Conservation (phyloP, 192 early-diverging fungal species). For the Geranomyces variabilis region DNA sequence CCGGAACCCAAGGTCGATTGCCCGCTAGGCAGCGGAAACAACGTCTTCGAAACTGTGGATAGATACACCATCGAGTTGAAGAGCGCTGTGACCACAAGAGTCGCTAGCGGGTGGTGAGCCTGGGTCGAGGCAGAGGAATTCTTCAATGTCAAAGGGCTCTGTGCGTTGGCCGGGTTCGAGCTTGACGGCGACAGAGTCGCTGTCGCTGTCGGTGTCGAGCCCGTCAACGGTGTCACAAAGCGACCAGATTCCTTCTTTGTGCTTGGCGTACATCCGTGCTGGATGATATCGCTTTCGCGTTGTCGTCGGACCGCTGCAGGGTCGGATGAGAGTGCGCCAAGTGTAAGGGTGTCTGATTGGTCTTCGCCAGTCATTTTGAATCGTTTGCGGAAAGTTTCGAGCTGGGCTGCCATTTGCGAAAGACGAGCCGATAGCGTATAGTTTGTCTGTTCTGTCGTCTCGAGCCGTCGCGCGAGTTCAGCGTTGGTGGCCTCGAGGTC, state of each 20-base stretch:
- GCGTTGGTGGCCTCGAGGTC: slow-evolving; percentile 44
- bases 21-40: slow-evolving; percentile 6
- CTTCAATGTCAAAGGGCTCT: slow-evolving; percentile 21
- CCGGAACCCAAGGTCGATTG: slow-evolving; percentile 23
- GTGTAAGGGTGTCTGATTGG: slow-evolving; percentile 1
- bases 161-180: slow-evolving; percentile 4
- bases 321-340: slow-evolving; percentile 38
- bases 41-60: slow-evolving; percentile 10
- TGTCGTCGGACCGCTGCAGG: slow-evolving; percentile 30
- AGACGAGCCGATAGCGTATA: slow-evolving; percentile 14
- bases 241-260: slow-evolving; percentile 13
- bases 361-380: slow-evolving; percentile 19
- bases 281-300: slow-evolving; percentile 18
- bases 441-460: slow-evolving; percentile 26
- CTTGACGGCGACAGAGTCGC: slow-evolving; percentile 2
- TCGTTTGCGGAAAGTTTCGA: slow-evolving; percentile 25
- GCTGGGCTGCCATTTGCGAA: slow-evolving; percentile 26
- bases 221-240: not conserved
- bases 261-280: slow-evolving; percentile 35
- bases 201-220: not conserved
- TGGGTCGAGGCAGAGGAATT: slow-evolving; percentile 26
- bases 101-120: slow-evolving; percentile 31
- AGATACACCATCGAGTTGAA: slow-evolving; percentile 32
- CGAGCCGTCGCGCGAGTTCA: slow-evolving; percentile 14
- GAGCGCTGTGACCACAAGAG: slow-evolving; percentile 20